phyloP scores from a whole-genome alignment of 23 red algal genomes.

The Pyropia haitanensis region DNA sequence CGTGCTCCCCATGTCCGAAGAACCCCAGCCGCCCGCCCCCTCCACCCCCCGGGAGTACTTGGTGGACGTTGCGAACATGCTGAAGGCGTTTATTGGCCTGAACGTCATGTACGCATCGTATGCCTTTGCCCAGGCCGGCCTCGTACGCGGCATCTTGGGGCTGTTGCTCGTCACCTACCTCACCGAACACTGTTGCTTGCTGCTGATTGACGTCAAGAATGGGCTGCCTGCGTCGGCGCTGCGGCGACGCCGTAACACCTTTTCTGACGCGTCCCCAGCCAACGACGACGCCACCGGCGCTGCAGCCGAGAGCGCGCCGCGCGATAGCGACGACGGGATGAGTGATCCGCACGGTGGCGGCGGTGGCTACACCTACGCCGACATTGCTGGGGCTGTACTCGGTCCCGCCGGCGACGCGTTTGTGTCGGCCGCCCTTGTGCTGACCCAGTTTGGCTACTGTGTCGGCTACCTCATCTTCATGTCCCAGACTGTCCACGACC shows the following conservation, averaged over 20 bases:
- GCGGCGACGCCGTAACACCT: background rate
- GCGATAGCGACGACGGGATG: background rate
- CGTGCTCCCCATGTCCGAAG: too few species aligned
- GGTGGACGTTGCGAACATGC: conserved; percentile 72
- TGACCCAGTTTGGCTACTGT: conserved; percentile 97
- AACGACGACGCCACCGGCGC: background rate
- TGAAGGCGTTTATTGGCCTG: conserved; percentile 93
- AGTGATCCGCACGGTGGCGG: too few species aligned
- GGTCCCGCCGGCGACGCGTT: conserved; percentile 37
- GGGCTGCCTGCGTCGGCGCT: conserved; percentile 11
- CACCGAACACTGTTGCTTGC: conserved; percentile 73
- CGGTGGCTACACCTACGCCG: conserved; percentile 42
- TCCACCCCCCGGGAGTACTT: too few species aligned
- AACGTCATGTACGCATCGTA: conserved; percentile 95
- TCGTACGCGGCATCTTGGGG: conserved; percentile 62
- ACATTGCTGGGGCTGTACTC: conserved; percentile 48
- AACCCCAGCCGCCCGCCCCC: too few species aligned
- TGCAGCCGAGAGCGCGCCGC: background rate
- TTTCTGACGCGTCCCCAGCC: background rate
- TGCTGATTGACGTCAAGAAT: conserved; percentile 71
- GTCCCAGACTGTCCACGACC: conserved; percentile 78
- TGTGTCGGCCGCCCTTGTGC: conserved; percentile 61
- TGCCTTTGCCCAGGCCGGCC: conserved; percentile 85
- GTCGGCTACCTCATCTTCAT: conserved; percentile 97
- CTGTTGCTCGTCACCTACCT: conserved; percentile 49